These are phyloP conservation scores for Amanita thiersii DNA, from an alignment of 768 basidiomycete species.

Conservation along the genomic window DNA sequence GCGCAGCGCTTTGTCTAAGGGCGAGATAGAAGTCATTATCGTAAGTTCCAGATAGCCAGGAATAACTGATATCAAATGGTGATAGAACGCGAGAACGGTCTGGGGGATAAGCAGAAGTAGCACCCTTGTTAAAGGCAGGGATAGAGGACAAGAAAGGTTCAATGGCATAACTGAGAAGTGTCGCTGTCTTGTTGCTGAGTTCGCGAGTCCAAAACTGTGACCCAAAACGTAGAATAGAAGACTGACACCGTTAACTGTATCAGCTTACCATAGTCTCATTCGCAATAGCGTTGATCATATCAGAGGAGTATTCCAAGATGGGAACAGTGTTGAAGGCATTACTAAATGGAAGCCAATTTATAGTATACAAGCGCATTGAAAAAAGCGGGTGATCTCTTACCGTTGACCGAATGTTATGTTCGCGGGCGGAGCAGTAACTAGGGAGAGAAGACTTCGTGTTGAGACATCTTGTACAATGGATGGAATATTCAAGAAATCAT, in stretches of 20 bases:
- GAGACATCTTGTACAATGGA: conserved; percentile 25
- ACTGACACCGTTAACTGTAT: background rate
- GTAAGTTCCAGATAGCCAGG: conserved; percentile 29
- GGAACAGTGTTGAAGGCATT: conserved; percentile 35
- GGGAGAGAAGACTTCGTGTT: conserved; percentile 30
- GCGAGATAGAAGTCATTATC: conserved; percentile 36
- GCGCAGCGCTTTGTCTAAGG: conserved; percentile 26
- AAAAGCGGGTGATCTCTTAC: conserved; percentile 8
- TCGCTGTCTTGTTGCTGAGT: conserved; percentile 19
- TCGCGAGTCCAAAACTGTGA: conserved; percentile 36
- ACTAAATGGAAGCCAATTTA: conserved; percentile 10
- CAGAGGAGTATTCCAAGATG: conserved; percentile 24
- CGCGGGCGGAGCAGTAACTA: conserved; percentile 29
- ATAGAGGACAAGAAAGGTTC: conserved; percentile 41
- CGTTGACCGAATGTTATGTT: conserved; percentile 22
- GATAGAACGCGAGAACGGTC: conserved; percentile 26
- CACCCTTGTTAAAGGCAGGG: conserved; percentile 20
- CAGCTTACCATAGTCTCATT: conserved; percentile 36
- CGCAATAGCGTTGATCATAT: conserved; percentile 29
- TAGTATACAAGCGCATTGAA: conserved; percentile 9
- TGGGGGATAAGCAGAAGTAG: conserved; percentile 44
- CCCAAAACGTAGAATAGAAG: background rate
- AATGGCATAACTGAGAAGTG: conserved; percentile 36
- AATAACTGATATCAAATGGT: conserved; percentile 40
- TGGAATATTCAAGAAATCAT: conserved; percentile 40